Base-by-base conservation (phyloP, 768 basidiomycete genomes). In the Russula sp. region DNA sequence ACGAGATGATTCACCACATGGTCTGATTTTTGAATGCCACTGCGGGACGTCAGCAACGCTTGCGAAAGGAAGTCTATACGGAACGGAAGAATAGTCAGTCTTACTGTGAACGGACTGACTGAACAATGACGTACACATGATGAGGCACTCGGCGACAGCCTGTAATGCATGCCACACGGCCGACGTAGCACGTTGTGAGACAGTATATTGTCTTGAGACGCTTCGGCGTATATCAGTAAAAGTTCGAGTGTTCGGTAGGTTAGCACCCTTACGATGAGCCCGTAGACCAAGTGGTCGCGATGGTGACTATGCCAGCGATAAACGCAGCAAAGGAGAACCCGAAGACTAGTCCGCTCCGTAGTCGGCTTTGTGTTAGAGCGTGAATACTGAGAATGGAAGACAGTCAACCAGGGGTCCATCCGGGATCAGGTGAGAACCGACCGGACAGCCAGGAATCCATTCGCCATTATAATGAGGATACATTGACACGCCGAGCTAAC, bases 331-430 rank as follows among this genome's bases (percentile, higher is more conserved):
- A 6, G 8, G 50, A 59, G 9, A 59, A 34, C 34, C 11, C 39
- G 6, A 59, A 32, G 9, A 51, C 58, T n/a, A 59, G 18, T 31
- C 39, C 58, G 42, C 49, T 52, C 49, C 42, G 58, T 39, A 59
- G 10, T n/a, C 49, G 39, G 34, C 39, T 49, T 0, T 8, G 35
- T 37, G 45, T 57, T 20, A 57, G 22, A 22, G 14, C 10, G 16
- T 57, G 16, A 18, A 57, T 49, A 6, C 56, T 57, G n/a, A 22
- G 7, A 22, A 47, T 0, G 16, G 4, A 35, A 11, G 13, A 10
- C 14, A 22, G 9, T 57, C 55, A 56, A 49, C 10, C n/a, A 31
- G 13, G 3, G 3, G 27, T 57, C 56, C 56, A 49, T 8, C 11
- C 7, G 1, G 8, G 13, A 16, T 18, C 20, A 48, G 0, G 35